Percentiles rank a stretch among this genome's conserved stretches.
Evolutionary conservation across 1,139 yeast species (phyloP).

Genomic region (Hansenula lynferdii): DNA sequence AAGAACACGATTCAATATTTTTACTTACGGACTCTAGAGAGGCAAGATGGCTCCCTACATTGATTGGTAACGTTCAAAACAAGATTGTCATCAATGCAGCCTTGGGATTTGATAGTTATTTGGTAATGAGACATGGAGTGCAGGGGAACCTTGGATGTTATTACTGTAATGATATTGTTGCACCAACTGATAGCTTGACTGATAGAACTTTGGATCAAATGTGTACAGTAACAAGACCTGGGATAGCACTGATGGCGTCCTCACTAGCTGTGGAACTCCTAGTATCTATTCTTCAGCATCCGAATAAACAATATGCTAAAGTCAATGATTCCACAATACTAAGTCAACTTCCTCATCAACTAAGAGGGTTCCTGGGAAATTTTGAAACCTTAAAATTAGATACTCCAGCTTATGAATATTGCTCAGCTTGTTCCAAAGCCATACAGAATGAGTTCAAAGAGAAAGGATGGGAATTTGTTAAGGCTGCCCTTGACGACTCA

Average conservation of each 20-base stretch:
- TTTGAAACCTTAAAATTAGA: constrained; percentile 59
- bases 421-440: constrained; percentile 77
- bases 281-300: constrained; percentile 71
- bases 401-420: constrained; percentile 68
- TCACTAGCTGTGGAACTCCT: constrained; percentile 82
- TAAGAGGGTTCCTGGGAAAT: constrained; percentile 74
- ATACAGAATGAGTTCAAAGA: constrained; percentile 46
- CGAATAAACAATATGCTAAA: constrained; percentile 42
- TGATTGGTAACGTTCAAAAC: constrained; percentile 58
- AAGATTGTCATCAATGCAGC: constrained; percentile 90
- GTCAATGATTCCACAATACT: constrained; percentile 38
- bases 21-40: constrained; percentile 92
- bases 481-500: constrained; percentile 58
- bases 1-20: constrained; percentile 69
- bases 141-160: constrained; percentile 68
- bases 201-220: constrained; percentile 92
- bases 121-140: constrained; percentile 90
- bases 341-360: constrained; percentile 83
- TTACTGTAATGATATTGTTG: constrained; percentile 92
- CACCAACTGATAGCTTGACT: constrained; percentile 80
- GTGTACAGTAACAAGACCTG: constrained; percentile 98
- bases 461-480: constrained; percentile 79
- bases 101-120: constrained; percentile 85
- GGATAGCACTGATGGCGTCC: constrained; percentile 85
- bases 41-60: constrained; percentile 93